Base-by-base conservation (phyloP, 129 eudicot species). In the Silybum marianum region DNA sequence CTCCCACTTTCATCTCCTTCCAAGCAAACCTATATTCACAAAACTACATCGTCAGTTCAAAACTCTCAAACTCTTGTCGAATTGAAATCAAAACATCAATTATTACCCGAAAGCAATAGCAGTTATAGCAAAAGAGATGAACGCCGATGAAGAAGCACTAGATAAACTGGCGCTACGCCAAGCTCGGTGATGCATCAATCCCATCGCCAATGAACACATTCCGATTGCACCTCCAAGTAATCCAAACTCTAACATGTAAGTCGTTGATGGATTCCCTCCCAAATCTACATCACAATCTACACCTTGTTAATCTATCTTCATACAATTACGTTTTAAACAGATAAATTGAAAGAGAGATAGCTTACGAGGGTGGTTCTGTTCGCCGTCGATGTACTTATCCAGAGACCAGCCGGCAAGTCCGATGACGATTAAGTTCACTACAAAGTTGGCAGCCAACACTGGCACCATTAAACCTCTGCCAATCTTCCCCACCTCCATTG, bases 241-340 rank as follows among this genome's bases (percentile, higher is more conserved):
- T 22, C 92, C 93, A 66, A 88, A 90, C 60, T 87, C 77, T 21
- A 94, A 77, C 85, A 94, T 84, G 85, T 88, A 91, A 32, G 85
- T 94, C 5, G 98, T 90, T 28, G 98, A 89, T 66, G 93, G 78
- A 63, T 94, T 94, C 70, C 98, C 98, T 40, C 98, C 98, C 69
- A 94, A 80, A 86, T 90, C 98, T 93, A 80, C 58, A 21, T 58
- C 23, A 58, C 66, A 7, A 58, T 58, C 66, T 5, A 7, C 66
- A 58, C 0, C 7, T 21, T n/a, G n/a, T n/a, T 23, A 73, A 39
- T n/a, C 46, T 14, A 19, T 38, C 42, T 38, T 38, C 42, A 6
- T 38, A 75, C 26, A 19, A 25, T 44, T 14, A 25, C 22, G 63
- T 54, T 58, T 18, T 58, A 6, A 58, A 58, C 66, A 58, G 23